phyloP scores from a whole-genome alignment of 371 early-diverging fungal genomes.

The Apophysomyces elegans region DNA sequence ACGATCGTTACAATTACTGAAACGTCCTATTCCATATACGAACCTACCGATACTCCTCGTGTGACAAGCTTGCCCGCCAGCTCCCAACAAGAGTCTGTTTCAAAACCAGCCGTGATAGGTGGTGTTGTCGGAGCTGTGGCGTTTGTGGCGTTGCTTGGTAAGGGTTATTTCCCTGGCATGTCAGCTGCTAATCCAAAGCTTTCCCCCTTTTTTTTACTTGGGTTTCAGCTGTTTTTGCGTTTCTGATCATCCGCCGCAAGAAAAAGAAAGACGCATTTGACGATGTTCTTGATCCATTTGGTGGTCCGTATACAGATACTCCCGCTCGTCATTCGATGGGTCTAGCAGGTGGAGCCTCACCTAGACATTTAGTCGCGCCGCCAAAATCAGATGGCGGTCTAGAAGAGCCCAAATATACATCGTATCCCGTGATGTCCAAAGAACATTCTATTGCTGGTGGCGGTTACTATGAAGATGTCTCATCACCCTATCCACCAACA shows the following conservation, averaged over 20 bases:
- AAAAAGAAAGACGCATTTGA: not conserved
- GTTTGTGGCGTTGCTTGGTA: conserved; percentile 33
- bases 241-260: conserved; percentile 19
- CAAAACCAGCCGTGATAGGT: conserved; percentile 54
- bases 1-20: not conserved
- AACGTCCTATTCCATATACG: not conserved
- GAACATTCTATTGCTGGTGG: conserved; percentile 5
- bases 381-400: conserved; percentile 1
- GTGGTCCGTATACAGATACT: not conserved
- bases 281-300: conserved; percentile 5
- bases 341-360: conserved; percentile 4
- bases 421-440: not conserved
- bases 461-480: conserved; percentile 4
- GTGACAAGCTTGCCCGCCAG: conserved; percentile 44
- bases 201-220: not conserved
- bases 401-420: not conserved
- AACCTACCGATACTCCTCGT: not conserved
- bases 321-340: not conserved
- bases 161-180: not conserved
- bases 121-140: conserved; percentile 88
- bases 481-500: conserved; percentile 1
- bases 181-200: not conserved
- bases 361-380: not conserved
- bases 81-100: conserved; percentile 82
- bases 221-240: conserved; percentile 14